Evolutionary conservation across 805 yeast genomes (phyloP).

Genomic region (Candida montana): DNA sequence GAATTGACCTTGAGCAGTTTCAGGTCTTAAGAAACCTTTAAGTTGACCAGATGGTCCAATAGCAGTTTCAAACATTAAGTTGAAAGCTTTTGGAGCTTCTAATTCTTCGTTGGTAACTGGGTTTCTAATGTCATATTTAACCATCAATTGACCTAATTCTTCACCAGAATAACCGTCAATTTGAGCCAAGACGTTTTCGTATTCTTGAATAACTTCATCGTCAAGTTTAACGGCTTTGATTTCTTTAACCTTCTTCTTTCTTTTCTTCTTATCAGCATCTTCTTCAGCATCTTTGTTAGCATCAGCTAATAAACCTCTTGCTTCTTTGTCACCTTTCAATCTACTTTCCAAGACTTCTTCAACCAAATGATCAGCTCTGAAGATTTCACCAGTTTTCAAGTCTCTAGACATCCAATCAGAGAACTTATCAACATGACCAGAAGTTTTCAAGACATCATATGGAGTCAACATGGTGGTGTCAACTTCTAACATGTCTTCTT

Average conservation of each 20-base stretch:
- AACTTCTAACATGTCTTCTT: constrained; percentile 98
- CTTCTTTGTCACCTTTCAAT: constrained; percentile 94
- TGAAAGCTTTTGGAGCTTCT: constrained; percentile 91
- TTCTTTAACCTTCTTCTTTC: constrained; percentile 94
- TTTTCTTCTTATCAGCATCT: constrained; percentile 82
- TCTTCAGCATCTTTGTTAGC: constrained; percentile 56
- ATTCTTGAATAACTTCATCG: constrained; percentile 72
- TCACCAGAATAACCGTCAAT: constrained; percentile 95
- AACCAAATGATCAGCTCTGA: constrained; percentile 96
- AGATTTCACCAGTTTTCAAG: constrained; percentile 92
- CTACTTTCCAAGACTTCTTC: constrained; percentile 97
- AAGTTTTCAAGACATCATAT: constrained; percentile 93
- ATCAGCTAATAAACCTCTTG: constrained; percentile 68
- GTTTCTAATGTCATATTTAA: constrained; percentile 76
- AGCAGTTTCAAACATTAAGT: constrained; percentile 98
- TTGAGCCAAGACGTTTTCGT: constrained; percentile 81
- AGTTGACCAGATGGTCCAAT: constrained; percentile 97
- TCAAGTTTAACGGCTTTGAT: constrained; percentile 83
- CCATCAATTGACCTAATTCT: constrained; percentile 85
- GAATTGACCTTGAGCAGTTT: constrained; percentile 99
- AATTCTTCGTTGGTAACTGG: constrained; percentile 85
- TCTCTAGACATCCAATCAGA: constrained; percentile 99
- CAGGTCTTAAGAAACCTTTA: constrained; percentile 96
- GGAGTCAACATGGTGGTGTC: constrained; percentile 98
- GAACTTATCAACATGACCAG: constrained; percentile 98